Conservation (phyloP, 139 green algal species). For the Spirogloea muscicola region DNA sequence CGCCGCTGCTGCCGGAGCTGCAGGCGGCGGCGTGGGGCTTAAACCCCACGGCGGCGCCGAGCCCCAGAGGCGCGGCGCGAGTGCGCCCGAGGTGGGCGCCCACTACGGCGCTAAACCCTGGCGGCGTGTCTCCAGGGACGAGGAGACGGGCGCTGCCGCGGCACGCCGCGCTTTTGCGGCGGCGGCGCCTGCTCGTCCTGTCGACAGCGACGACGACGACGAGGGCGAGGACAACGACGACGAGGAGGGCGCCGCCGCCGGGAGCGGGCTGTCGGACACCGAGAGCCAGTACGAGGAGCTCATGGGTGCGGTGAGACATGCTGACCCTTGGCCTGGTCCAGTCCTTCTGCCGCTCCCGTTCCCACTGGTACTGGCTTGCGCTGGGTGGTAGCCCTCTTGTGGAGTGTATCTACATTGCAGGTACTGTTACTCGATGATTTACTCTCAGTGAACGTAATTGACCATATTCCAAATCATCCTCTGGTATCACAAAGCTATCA, state of each 20-base stretch:
- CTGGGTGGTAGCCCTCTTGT: neutral
- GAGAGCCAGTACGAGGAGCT: conserved; percentile 31
- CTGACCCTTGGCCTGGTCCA: too few species aligned
- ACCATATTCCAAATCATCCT: neutral
- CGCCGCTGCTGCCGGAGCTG: too few species aligned
- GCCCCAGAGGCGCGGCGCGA: too few species aligned
- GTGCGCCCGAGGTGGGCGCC: too few species aligned
- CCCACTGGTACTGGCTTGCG: neutral
- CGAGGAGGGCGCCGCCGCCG: too few species aligned
- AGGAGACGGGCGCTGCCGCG: conserved; percentile 27
- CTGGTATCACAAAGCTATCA: too few species aligned
- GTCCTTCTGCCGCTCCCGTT: conserved; percentile 35
- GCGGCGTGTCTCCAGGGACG: conserved; percentile 35
- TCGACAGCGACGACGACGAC: conserved; percentile 19
- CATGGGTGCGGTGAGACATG: too few species aligned
- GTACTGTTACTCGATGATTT: neutral
- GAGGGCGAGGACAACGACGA: conserved; percentile 36
- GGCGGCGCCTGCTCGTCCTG: neutral
- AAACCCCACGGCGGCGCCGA: too few species aligned
- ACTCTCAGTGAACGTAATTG: neutral
- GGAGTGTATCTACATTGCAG: neutral
- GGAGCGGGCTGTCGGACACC: conserved; percentile 13
- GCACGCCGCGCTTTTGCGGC: conserved; percentile 41
- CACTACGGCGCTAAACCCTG: too few species aligned
- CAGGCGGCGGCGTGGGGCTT: too few species aligned